Conservation (phyloP, 73 alveolate species). For the Paramecium caudatum region DNA sequence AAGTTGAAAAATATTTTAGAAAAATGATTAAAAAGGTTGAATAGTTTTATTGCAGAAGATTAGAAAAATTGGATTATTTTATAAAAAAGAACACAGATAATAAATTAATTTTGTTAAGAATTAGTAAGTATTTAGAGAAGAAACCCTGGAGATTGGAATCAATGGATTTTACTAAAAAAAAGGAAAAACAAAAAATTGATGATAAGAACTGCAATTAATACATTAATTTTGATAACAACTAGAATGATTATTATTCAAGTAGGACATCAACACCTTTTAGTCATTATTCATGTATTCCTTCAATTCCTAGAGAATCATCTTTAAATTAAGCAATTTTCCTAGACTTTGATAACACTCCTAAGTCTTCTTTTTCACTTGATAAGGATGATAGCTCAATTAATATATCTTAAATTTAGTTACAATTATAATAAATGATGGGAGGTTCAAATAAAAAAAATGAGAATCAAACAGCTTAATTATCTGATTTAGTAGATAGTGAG, state of each 20-base stretch:
- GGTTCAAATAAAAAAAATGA: not conserved
- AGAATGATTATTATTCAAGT: constrained; percentile 1
- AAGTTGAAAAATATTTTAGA: constrained; percentile 41
- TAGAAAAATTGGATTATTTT: constrained; percentile 56
- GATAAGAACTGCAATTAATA: constrained; percentile 66
- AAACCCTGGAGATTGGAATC: constrained; percentile 61
- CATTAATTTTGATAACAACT: constrained; percentile 6
- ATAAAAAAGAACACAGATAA: not conserved
- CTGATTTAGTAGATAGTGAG: constrained; percentile 7
- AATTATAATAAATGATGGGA: not conserved
- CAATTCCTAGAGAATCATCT: constrained; percentile 11
- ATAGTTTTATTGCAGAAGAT: constrained; percentile 64
- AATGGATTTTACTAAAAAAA: constrained; percentile 9
- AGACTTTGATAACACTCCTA: constrained; percentile 2
- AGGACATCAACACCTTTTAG: constrained; percentile 65
- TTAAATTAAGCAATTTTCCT: constrained; percentile 49
- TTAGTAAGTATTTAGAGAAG: not conserved
- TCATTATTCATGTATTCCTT: constrained; percentile 52
- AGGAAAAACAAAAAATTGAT: constrained; percentile 22
- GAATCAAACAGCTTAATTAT: not conserved
- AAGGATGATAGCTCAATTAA: not conserved
- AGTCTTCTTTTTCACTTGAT: not conserved
- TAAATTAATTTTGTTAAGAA: not conserved
- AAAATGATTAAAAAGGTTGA: constrained; percentile 54
- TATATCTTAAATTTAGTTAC: not conserved